These are phyloP conservation scores for Hypoxylon crocopeplum DNA, from an alignment of 495 filamentous ascomycete genomes.

Conservation along the genomic window DNA sequence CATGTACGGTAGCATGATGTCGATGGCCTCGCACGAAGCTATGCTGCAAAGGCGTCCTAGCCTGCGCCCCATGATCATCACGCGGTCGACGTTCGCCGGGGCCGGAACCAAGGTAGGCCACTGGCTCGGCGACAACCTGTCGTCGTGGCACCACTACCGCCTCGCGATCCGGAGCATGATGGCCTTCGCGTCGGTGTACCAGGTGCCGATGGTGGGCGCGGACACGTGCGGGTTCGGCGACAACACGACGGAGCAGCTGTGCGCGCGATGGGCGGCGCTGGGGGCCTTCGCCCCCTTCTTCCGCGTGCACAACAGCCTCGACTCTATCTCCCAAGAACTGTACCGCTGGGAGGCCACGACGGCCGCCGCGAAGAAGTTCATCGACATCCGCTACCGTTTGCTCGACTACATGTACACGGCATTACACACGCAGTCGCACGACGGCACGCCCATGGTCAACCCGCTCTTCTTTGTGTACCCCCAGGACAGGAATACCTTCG, in stretches of 20 bases:
- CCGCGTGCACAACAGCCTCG: conserved; percentile 68
- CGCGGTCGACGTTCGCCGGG: conserved; percentile 82
- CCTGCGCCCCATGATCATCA: conserved; percentile 79
- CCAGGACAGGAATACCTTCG: conserved; percentile 64
- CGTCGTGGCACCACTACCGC: conserved; percentile 75
- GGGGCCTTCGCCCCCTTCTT: conserved; percentile 86
- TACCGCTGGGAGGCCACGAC: conserved; percentile 75
- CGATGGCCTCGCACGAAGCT: conserved; percentile 65
- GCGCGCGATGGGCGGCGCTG: conserved; percentile 82
- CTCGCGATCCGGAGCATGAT: conserved; percentile 72
- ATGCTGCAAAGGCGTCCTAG: conserved; percentile 73
- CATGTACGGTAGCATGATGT: conserved; percentile 89
- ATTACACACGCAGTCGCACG: conserved; percentile 66
- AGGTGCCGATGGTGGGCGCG: conserved; percentile 83
- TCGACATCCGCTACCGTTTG: conserved; percentile 76
- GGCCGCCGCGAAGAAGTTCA: conserved; percentile 70
- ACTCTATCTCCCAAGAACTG: conserved; percentile 70
- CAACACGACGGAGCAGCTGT: conserved; percentile 78
- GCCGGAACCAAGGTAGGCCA: conserved; percentile 80
- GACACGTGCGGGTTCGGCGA: conserved; percentile 82
- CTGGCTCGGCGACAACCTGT: conserved; percentile 87
- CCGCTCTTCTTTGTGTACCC: conserved; percentile 79
- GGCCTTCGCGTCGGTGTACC: conserved; percentile 80
- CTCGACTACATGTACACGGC: conserved; percentile 87
- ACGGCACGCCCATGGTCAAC: conserved; percentile 71